Base-by-base conservation (phyloP, 2,329 filamentous ascomycete species). In the Paraphoma sp. region DNA sequence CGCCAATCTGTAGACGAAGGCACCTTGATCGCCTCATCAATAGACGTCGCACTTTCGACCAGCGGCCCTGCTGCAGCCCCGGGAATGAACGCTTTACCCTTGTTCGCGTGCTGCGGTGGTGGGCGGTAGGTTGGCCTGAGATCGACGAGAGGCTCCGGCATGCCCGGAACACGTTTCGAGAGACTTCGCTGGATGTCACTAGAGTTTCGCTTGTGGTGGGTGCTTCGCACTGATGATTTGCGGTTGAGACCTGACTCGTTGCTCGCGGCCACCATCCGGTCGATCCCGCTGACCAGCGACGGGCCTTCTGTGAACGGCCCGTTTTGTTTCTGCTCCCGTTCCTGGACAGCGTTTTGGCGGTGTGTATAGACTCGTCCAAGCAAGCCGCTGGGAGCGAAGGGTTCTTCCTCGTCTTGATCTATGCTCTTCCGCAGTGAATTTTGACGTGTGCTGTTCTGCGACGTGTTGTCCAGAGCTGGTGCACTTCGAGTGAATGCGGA, bases 61-160 rank as follows among this genome's bases (percentile, higher is more conserved):
- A 83, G 70, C 1, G 76, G 78, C 3, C 80, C 80, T 1, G 75
- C 59, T 7, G 73, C 53, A 2, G 68, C 65, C 8, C 77, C 75
- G 1, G 74, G 74, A 3, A 66, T 59, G 67, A 73, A 79, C 4
- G 85, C 86, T 54, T 82, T 82, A 8, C 85, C 86, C 56, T 82
- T 83, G 14, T 82, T 80, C 47, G 79, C 75, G 68, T 83, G 82
- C 72, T 88, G 82, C 16, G 88, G 88, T 6, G 87, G 83, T 59
- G 90, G 87, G 48, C 83, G 81, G 68, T 88, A 89, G 47, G 82
- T 80, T 0, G 87, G 86, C 0, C 87, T 87, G 41, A 92, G 81
- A 67, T 91, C 89, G 30, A 93, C 77, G 6, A 93, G 81, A 1
- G 90, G 89, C 59, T 86, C 87, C 2, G 82, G 81, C 65, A 74